These are phyloP conservation scores for Boletus sensibilis DNA, from an alignment of 768 basidiomycete genomes.

Conservation along the genomic window DNA sequence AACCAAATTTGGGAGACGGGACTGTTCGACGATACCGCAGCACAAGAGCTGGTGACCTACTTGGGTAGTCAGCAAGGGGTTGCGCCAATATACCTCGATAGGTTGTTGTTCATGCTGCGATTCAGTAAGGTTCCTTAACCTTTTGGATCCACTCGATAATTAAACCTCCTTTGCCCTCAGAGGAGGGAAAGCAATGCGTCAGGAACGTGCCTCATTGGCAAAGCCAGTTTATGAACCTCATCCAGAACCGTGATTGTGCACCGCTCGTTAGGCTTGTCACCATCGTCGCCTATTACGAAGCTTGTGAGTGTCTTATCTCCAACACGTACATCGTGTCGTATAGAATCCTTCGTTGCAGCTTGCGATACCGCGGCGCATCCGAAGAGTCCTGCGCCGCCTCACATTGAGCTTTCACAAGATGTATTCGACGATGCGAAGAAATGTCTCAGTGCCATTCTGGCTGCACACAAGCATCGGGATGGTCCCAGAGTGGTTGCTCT, in stretches of 20 bases:
- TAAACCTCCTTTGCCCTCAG: neutral
- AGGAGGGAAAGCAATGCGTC: conserved; percentile 23
- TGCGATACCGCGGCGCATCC: neutral
- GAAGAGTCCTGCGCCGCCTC: neutral
- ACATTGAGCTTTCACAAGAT: neutral
- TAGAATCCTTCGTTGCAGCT: neutral
- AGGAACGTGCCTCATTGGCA: conserved; percentile 15
- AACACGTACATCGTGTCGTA: no score
- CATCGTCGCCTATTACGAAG: conserved; percentile 23
- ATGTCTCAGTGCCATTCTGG: conserved; percentile 12
- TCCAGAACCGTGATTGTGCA: conserved; percentile 9
- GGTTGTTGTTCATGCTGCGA: conserved; percentile 21
- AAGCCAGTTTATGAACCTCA: conserved; percentile 8
- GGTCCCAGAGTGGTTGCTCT: conserved; percentile 22
- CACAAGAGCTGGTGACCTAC: conserved; percentile 9
- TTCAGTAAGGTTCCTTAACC: conserved; percentile 13
- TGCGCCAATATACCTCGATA: conserved; percentile 20
- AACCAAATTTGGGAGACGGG: conserved; percentile 19
- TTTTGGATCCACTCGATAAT: neutral
- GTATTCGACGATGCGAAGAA: conserved; percentile 16
- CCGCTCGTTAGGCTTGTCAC: conserved; percentile 22
- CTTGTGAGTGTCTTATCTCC: conserved; percentile 8
- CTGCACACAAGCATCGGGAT: conserved; percentile 16
- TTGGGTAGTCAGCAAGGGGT: conserved; percentile 14
- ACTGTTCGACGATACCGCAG: conserved; percentile 22